A percentile compares a stretch with the other conserved stretches of the same genome.
Conservation (phyloP, 2,329 filamentous ascomycete genomes). For the Tolypocladium tropicale region DNA sequence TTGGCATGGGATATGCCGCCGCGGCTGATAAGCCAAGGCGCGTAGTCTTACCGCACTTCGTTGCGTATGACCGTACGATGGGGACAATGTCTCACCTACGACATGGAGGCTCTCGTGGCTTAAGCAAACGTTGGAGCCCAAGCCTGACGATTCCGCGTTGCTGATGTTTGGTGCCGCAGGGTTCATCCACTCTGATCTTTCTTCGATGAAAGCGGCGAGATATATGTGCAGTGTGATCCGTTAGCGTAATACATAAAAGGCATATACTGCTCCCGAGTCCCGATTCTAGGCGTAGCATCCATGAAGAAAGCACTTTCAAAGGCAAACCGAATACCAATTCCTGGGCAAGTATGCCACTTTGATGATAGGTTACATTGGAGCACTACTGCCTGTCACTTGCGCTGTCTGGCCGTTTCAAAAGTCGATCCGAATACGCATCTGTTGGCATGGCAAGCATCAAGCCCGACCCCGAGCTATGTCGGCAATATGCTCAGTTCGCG, state of each 20-base stretch:
- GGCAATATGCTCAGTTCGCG: slow-evolving; percentile 33
- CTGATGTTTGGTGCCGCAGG: not conserved
- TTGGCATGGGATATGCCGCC: not conserved
- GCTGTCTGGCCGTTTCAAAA: not conserved
- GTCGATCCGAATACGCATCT: no score
- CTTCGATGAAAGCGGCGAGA: not conserved
- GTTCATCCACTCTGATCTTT: not conserved
- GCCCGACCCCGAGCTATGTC: slow-evolving; percentile 20
- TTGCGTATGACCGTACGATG: not conserved
- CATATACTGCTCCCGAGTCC: no score
- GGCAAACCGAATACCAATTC: no score
- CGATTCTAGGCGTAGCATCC: not conserved
- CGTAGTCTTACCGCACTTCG: not conserved
- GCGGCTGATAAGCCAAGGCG: not conserved
- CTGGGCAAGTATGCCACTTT: no score
- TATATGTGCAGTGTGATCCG: no score
- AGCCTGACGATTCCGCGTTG: not conserved
- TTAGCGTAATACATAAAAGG: not conserved
- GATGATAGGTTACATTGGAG: no score
- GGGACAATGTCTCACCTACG: not conserved
- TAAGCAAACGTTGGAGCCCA: not conserved
- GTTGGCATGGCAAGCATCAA: slow-evolving; percentile 4
- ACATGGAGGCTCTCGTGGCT: not conserved
- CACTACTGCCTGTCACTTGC: not conserved
- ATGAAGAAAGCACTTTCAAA: not conserved